Base-by-base conservation (phyloP, 2,329 filamentous ascomycete species). In the Exophiala xenobiotica region DNA sequence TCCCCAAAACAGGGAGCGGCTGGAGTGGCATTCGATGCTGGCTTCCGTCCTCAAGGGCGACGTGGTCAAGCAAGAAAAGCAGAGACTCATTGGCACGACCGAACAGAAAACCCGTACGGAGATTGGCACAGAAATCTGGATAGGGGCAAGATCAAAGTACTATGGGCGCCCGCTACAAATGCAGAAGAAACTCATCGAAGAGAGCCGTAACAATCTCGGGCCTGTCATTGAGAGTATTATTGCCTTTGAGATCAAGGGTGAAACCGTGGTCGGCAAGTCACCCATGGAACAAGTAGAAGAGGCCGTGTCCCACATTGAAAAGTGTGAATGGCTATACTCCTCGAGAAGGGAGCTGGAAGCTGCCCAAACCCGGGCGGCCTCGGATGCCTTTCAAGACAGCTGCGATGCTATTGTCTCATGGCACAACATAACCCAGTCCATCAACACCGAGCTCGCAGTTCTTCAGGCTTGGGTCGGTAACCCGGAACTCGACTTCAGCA, bases 1-100 rank as follows among this genome's bases (percentile, higher is more conserved):
- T 62, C 88, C 90, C 1, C 83, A 85, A 57, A 96, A 91, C 65
- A 81, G 91, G 55, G 93, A 97, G 70, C 80, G 92, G 38, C 76
- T 99, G 19, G 93, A 99, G 71, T 99, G 93, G 93, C 91, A 99
- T 71, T 90, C 90, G 2, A 99, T 99, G 93, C 74, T 99, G 50
- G 89, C 92, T 53, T 95, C 92, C 11, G 93, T 99, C 3, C 74
- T 99, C 60, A 96, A 91, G 1, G 93, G 93, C 59, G 93, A 99
- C 68, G 93, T 99, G 6, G 92, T 99, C 51, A 89, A 90, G 64
- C 93, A 99, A 70, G 93, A 99, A 73, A 99, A 99, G 78, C 95
- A 96, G 70, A 84, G 93, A 38, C 71, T 99, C 64, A 93, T 95
- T 60, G 91, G 90, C 39, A 86, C 88, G 58, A 77, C 80, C 42